Evolutionary conservation across 2,329 filamentous ascomycete species (phyloP).

Genomic region (Zymoseptoria brevis): DNA sequence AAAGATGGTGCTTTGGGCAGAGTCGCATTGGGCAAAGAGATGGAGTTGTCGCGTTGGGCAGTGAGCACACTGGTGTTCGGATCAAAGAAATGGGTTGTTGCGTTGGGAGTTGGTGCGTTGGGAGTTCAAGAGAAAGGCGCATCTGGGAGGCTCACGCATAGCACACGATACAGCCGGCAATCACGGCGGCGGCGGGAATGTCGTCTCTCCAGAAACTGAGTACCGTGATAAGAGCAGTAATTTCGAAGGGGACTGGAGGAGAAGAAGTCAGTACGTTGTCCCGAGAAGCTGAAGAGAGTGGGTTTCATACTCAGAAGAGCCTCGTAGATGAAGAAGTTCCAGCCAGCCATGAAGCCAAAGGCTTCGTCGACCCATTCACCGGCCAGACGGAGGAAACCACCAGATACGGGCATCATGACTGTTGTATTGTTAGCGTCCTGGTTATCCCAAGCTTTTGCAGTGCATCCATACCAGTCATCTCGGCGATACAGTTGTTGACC

Average conservation of each 20-base stretch:
- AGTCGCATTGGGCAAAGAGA: not conserved
- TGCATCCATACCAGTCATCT: slow-evolving; percentile 40
- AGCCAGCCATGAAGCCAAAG: slow-evolving; percentile 49
- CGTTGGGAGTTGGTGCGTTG: slow-evolving; percentile 5
- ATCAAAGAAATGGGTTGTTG: not conserved
- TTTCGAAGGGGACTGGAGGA: slow-evolving; percentile 42
- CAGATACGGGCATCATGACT: slow-evolving; percentile 13
- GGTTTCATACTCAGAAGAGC: slow-evolving; percentile 30
- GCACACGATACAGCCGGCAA: slow-evolving; percentile 33
- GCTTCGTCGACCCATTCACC: slow-evolving; percentile 61
- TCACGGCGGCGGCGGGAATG: slow-evolving; percentile 37
- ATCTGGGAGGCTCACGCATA: slow-evolving; percentile 12
- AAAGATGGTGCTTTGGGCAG: slow-evolving; percentile 3
- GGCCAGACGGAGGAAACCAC: slow-evolving; percentile 54
- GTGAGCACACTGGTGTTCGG: not conserved
- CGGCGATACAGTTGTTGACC: slow-evolving; percentile 58
- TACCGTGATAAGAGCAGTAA: slow-evolving; percentile 39
- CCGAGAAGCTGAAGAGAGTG: not conserved
- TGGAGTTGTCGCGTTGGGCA: not conserved
- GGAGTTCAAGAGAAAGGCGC: slow-evolving; percentile 3
- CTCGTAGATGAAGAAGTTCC: slow-evolving; percentile 44
- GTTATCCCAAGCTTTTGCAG: slow-evolving; percentile 37
- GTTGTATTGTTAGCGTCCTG: slow-evolving; percentile 53
- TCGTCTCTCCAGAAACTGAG: slow-evolving; percentile 38
- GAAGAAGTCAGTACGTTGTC: not conserved